phyloP scores from a whole-genome alignment of 2,329 filamentous ascomycete genomes.

The Penicillium sp. region DNA sequence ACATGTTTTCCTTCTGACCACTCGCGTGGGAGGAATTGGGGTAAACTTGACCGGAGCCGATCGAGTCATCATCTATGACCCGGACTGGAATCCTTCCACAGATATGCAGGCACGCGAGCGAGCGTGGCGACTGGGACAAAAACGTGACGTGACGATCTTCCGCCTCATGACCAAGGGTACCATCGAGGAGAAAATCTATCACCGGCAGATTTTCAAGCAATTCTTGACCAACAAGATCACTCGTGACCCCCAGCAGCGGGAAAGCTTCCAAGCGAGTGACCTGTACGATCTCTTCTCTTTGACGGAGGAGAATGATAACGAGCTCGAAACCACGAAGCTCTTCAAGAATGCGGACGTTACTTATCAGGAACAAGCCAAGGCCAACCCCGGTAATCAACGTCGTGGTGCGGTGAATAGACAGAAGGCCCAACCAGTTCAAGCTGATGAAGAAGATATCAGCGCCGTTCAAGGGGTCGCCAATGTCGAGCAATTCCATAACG shows the following conservation, averaged over 20 bases:
- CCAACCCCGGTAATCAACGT: not conserved
- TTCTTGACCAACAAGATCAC: slow-evolving; percentile 95
- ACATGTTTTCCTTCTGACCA: slow-evolving; percentile 88
- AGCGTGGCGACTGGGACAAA: slow-evolving; percentile 93
- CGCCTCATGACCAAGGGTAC: slow-evolving; percentile 97
- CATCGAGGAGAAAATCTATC: slow-evolving; percentile 98
- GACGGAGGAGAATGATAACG: slow-evolving; percentile 59
- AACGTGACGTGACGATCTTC: slow-evolving; percentile 91
- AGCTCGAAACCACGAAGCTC: slow-evolving; percentile 76
- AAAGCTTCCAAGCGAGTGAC: slow-evolving; percentile 83
- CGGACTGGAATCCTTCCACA: slow-evolving; percentile 97
- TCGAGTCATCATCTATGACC: slow-evolving; percentile 95
- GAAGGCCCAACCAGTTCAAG: slow-evolving; percentile 9
- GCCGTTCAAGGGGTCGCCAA: slow-evolving; percentile 57
- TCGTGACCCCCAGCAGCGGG: slow-evolving; percentile 86
- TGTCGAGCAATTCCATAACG: slow-evolving; percentile 58
- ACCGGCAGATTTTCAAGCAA: slow-evolving; percentile 97
- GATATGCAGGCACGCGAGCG: slow-evolving; percentile 92
- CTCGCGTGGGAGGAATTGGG: slow-evolving; percentile 88
- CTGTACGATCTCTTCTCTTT: slow-evolving; percentile 87
- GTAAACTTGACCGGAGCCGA: slow-evolving; percentile 93
- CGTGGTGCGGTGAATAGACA: not conserved
- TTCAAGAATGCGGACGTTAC: slow-evolving; percentile 83
- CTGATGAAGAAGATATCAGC: slow-evolving; percentile 43
- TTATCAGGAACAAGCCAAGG: slow-evolving; percentile 41